Conservation (phyloP, 257 asterid species). For the Solanum dulcamara region DNA sequence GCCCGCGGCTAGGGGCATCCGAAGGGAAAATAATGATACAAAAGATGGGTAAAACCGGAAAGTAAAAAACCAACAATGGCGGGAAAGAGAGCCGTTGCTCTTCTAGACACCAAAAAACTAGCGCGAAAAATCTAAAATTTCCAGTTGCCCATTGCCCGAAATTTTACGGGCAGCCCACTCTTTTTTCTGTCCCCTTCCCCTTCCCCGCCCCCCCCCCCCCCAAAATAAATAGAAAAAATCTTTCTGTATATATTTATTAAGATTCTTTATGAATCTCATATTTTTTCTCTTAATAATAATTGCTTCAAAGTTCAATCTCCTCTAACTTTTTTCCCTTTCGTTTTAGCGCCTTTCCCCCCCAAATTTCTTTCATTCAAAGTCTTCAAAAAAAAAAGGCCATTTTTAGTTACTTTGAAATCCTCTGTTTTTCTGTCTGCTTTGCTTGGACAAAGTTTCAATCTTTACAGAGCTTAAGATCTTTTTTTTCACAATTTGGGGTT, state of each 20-base stretch:
- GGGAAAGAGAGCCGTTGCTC: conserved; percentile 38
- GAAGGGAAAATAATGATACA: neutral
- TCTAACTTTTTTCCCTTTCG: conserved; percentile 1
- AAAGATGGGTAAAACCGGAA: neutral
- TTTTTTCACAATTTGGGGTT: neutral
- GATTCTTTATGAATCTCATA: neutral
- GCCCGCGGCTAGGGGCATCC: too few relatives aligned
- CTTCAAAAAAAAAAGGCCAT: conserved; percentile 1
- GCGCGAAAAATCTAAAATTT: conserved; percentile 42
- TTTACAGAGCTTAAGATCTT: neutral
- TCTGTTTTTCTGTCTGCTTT: neutral
- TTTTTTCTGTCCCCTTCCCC: neutral
- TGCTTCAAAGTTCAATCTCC: neutral
- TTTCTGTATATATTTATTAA: neutral
- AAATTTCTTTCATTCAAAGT: conserved; percentile 8
- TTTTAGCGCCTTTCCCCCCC: conserved; percentile 47
- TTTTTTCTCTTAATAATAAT: neutral
- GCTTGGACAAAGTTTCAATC: neutral
- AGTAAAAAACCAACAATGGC: neutral
- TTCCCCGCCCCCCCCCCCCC: too few relatives aligned
- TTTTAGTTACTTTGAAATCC: neutral
- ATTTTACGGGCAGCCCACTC: conserved; percentile 34
- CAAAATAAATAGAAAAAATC: neutral
- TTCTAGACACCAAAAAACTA: conserved; percentile 20
- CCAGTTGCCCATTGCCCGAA: conserved; percentile 27